Evolutionary conservation across 1,284 basidiomycete species (phyloP).

Genomic region (Ustilago lituana): DNA sequence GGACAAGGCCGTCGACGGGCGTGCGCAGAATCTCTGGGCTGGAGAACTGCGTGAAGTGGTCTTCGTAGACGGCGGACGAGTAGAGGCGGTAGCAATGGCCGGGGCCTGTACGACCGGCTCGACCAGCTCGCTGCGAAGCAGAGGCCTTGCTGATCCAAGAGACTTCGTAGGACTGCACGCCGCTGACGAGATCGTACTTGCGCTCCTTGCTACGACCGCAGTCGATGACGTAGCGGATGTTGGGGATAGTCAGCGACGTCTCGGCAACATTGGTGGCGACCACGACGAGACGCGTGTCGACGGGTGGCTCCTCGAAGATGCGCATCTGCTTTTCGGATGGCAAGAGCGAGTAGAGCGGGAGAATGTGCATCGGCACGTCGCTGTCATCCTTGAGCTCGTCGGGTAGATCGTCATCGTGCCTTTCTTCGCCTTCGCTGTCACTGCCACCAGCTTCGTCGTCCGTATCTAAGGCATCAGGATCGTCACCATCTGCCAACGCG

Average conservation of each 20-base stretch:
- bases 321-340: conserved; percentile 79
- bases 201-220: conserved; percentile 86
- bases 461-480: conserved; percentile 67
- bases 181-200: conserved; percentile 73
- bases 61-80: conserved; percentile 82
- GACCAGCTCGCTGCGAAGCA: conserved; percentile 77
- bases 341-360: conserved; percentile 79
- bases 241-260: conserved; percentile 80
- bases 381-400: conserved; percentile 53
- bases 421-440: conserved; percentile 21
- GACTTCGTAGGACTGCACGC: conserved; percentile 78
- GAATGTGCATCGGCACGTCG: conserved; percentile 71
- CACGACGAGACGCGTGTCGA: conserved; percentile 75
- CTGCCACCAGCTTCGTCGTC: conserved; percentile 48
- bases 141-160: conserved; percentile 81
- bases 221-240: conserved; percentile 80
- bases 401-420: conserved; percentile 55
- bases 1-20: conserved; percentile 94
- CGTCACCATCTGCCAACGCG: conserved; percentile 65
- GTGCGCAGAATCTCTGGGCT: conserved; percentile 92
- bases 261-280: conserved; percentile 82
- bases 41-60: conserved; percentile 87
- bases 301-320: conserved; percentile 76
- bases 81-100: conserved; percentile 83
- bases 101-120: conserved; percentile 80